Percentiles rank a stretch among this genome's conserved stretches.
Conservation (phyloP, 257 asterid genomes). For the Salvia rosmarinus region DNA sequence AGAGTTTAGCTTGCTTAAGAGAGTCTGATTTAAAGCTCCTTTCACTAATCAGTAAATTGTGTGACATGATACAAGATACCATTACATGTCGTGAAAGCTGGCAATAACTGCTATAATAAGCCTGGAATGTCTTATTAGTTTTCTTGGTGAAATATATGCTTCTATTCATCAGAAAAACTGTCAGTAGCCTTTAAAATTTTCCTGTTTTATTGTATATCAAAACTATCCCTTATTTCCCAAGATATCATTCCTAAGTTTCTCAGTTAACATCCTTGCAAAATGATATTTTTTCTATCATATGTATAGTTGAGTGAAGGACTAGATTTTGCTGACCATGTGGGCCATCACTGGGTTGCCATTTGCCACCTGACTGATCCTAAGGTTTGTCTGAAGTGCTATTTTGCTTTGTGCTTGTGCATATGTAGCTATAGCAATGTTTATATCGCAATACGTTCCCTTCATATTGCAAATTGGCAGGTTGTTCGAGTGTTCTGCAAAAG, state of each 20-base stretch:
- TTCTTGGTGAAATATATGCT: conserved; percentile 16
- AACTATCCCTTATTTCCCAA: conserved; percentile 6
- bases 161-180: not conserved
- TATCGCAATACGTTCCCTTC: conserved; percentile 13
- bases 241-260: conserved; percentile 20
- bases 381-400: conserved; percentile 52
- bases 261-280: conserved; percentile 2
- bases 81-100: conserved; percentile 3
- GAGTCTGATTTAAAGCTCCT: conserved; percentile 14
- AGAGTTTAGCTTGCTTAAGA: conserved; percentile 22
- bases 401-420: conserved; percentile 27
- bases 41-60: not conserved
- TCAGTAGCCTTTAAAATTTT: not conserved
- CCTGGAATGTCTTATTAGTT: conserved; percentile 7
- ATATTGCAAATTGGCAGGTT: conserved; percentile 8
- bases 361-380: conserved; percentile 81
- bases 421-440: conserved; percentile 16
- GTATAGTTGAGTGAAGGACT: conserved; percentile 94
- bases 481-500: not conserved
- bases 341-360: conserved; percentile 93
- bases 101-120: conserved; percentile 1
- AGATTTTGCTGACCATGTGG: conserved; percentile 98
- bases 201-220: conserved; percentile 9
- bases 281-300: conserved; percentile 24
- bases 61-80: conserved; percentile 13